Evolutionary conservation across 768 basidiomycete species (phyloP).

Genomic region (Tricholoma saponaceum): DNA sequence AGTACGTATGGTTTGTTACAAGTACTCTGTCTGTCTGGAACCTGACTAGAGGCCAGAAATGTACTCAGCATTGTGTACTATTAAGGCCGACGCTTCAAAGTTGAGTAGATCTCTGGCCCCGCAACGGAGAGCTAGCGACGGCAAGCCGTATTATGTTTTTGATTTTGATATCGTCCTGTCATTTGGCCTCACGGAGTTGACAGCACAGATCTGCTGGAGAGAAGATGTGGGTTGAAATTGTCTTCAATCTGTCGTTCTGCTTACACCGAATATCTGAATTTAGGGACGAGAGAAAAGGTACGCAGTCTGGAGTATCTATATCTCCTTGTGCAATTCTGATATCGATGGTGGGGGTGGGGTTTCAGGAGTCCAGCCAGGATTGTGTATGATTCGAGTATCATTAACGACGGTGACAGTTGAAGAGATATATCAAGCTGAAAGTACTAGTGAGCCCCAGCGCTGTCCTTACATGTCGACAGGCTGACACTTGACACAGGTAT

Average conservation of each 20-base stretch:
- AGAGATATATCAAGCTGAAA: not conserved
- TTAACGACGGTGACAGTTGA: too few species aligned
- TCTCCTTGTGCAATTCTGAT: not conserved
- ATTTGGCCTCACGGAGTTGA: constrained; percentile 52
- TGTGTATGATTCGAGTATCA: too few species aligned
- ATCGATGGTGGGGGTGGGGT: too few species aligned
- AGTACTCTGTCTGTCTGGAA: not conserved
- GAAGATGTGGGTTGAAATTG: constrained; percentile 37
- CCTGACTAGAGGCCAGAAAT: not conserved
- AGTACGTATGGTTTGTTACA: not conserved
- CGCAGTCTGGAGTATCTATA: too few species aligned
- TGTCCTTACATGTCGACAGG: not conserved
- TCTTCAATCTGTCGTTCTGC: too few species aligned
- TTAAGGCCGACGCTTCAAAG: not conserved
- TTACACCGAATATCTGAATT: too few species aligned
- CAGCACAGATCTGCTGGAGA: constrained; percentile 47
- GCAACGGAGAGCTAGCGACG: too few species aligned
- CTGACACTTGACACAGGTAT: too few species aligned
- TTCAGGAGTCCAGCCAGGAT: too few species aligned
- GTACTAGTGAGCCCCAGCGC: not conserved
- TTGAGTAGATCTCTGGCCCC: not conserved
- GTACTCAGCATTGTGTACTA: not conserved
- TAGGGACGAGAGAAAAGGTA: too few species aligned
- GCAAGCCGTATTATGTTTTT: constrained; percentile 22
- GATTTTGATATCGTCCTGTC: constrained; percentile 39